Evolutionary conservation across 2,329 filamentous ascomycete species (phyloP).

Genomic region (Diaporthe destruens): DNA sequence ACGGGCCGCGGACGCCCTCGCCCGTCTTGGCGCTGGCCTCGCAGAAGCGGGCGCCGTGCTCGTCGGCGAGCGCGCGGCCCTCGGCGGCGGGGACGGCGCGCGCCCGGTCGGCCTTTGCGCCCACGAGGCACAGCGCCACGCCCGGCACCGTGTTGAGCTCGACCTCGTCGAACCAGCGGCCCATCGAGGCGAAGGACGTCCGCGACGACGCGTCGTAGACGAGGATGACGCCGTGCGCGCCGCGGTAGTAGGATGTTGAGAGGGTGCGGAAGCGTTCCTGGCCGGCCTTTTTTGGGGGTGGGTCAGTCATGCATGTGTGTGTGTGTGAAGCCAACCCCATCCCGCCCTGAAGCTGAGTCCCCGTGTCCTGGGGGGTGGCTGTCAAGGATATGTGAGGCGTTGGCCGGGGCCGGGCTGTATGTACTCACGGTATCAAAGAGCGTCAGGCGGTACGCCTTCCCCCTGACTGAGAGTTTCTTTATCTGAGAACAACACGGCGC

Average conservation of each 20-base stretch:
- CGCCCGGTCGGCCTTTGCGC: slow-evolving; percentile 64
- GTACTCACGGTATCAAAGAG: slow-evolving; percentile 63
- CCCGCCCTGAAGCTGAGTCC: background rate
- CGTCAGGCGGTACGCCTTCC: slow-evolving; percentile 64
- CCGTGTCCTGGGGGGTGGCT: background rate
- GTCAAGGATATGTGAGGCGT: background rate
- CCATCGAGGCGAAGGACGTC: slow-evolving; percentile 64
- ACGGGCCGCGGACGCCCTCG: slow-evolving; percentile 64
- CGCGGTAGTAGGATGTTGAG: slow-evolving; percentile 64
- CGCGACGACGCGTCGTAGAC: slow-evolving; percentile 64
- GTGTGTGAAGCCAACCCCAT: too few relatives aligned
- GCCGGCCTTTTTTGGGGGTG: slow-evolving; percentile 51
- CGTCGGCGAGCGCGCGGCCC: slow-evolving; percentile 60
- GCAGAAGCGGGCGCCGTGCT: slow-evolving; percentile 62
- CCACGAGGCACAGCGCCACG: slow-evolving; percentile 65
- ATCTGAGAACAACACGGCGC: slow-evolving; percentile 50
- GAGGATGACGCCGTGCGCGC: slow-evolving; percentile 62
- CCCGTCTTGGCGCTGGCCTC: slow-evolving; percentile 67
- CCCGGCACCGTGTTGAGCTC: slow-evolving; percentile 62
- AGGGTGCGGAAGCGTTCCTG: slow-evolving; percentile 64
- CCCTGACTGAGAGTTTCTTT: slow-evolving; percentile 65
- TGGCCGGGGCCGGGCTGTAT: slow-evolving; percentile 43
- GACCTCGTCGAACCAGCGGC: slow-evolving; percentile 67
- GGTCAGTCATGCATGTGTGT: slow-evolving; percentile 4
- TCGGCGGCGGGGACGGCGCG: slow-evolving; percentile 62